A percentile compares a stretch with the other conserved stretches of the same genome.
phyloP scores from a whole-genome alignment of 441 rosid genomes.

The Corymbia citriodora region DNA sequence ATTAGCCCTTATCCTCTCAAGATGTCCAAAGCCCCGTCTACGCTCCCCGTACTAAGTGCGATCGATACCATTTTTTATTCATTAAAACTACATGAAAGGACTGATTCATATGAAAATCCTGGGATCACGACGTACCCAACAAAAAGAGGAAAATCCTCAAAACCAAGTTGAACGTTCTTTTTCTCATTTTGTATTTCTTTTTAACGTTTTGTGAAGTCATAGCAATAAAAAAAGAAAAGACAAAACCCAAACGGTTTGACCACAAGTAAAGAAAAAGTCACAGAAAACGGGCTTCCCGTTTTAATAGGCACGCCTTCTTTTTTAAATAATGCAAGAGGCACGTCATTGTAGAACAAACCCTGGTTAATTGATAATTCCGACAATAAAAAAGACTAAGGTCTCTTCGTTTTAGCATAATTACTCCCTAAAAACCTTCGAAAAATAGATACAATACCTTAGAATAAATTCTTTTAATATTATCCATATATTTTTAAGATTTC shows the following conservation, averaged over 20 bases:
- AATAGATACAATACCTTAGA: background rate
- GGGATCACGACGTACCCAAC: background rate
- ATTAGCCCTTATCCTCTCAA: background rate
- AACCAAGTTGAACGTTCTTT: background rate
- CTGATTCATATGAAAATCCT: background rate
- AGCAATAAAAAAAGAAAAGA: background rate
- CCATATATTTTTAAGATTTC: too few species aligned
- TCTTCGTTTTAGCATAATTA: background rate
- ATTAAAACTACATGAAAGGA: background rate
- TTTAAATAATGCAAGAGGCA: background rate
- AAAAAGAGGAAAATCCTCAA: background rate
- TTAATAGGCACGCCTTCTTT: background rate
- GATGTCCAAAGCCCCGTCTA: background rate
- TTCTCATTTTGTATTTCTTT: background rate
- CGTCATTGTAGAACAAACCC: background rate
- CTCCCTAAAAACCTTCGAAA: background rate
- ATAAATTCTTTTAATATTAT: background rate
- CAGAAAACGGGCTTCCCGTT: background rate
- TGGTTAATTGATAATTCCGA: background rate
- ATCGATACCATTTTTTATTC: background rate
- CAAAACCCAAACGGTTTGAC: background rate
- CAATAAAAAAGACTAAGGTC: background rate
- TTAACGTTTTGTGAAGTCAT: background rate
- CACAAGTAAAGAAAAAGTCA: background rate
- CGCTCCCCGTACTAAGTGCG: background rate